Base-by-base conservation (phyloP, 1,284 basidiomycete genomes). In the Cutaneotrichosporon dermatis region DNA sequence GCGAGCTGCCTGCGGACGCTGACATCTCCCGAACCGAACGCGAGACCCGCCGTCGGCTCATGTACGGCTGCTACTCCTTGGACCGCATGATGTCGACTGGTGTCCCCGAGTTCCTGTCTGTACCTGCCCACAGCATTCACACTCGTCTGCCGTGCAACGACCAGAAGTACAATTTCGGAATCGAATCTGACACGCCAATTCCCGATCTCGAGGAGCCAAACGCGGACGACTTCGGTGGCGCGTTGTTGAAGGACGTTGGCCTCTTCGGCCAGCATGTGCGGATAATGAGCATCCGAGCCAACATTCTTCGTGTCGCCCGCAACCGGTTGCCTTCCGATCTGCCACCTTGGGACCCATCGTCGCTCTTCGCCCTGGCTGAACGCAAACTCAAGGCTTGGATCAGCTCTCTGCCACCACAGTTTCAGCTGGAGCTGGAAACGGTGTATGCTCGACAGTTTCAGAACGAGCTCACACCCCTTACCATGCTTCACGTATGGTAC, bases 51-150 rank as follows among this genome's bases (percentile, higher is more conserved):
- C 57, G 66, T 4, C 55, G 66, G 2, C 59, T 67, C 36, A 64
- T 66, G 58, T 67, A 62, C 60, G 58, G 40, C 33, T 67, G 66
- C 58, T 67, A 59, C 55, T 66, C 59, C 10, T 50, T 67, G 15
- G 66, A 67, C 51, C 49, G 66, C 11, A 66, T 63, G 60, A 64
- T 67, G 66, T 54, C 56, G n/a, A 66, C 64, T 0, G 66, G 66
- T 7, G 52, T 64, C 3, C 51, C 64, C 6, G 66, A 67, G 52
- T 57, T 44, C 41, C 25, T 62, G 12, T 39, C 39, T 6, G 54
- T 49, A 0, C 60, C 63, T 1, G 58, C 60, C 0, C 8, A 43
- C 2, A 41, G 34, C 5, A 15, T 65, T 1, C 44, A 50, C 9
- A 57, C 59, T 25, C 63, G 56, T 15, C 46, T 65, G 0, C 63